Conservation (phyloP, 208 protist species). For the Acanthamoeba healyi region DNA sequence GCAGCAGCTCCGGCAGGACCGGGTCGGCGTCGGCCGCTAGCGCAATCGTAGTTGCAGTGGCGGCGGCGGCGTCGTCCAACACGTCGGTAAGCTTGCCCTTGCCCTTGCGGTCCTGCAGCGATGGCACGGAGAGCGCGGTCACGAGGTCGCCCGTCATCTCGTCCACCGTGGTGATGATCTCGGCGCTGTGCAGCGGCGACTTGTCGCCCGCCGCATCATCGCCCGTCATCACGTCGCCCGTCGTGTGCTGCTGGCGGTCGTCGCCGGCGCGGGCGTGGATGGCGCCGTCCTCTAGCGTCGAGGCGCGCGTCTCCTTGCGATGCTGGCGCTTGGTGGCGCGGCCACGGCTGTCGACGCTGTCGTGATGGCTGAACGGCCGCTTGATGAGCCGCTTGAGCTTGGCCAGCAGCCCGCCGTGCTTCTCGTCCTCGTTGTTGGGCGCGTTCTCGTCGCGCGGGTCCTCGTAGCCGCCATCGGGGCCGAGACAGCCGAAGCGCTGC, state of each 20-base stretch:
- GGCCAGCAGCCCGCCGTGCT: not conserved
- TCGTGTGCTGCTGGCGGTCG: not conserved
- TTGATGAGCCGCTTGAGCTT: not conserved
- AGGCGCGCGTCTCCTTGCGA: no score
- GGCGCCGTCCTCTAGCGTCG: not conserved
- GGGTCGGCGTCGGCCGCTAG: not conserved
- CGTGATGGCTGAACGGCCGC: not conserved
- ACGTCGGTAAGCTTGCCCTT: not conserved
- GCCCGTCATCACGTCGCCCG: not conserved
- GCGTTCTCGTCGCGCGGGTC: not conserved
- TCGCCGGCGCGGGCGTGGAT: not conserved
- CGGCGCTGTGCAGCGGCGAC: not conserved
- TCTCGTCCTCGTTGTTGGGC: not conserved
- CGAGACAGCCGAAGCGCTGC: not conserved
- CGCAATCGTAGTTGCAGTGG: no score
- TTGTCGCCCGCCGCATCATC: not conserved
- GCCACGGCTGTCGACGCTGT: not conserved
- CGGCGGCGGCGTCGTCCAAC: not conserved
- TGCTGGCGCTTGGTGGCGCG: no score
- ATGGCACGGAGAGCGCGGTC: not conserved
- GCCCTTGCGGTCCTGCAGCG: not conserved
- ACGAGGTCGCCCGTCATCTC: not conserved
- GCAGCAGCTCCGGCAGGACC: not conserved
- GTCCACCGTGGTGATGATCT: not conserved
- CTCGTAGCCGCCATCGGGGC: not conserved